Evolutionary conservation across 2,329 filamentous ascomycete genomes (phyloP).

Genomic region (Phoma herbarum): DNA sequence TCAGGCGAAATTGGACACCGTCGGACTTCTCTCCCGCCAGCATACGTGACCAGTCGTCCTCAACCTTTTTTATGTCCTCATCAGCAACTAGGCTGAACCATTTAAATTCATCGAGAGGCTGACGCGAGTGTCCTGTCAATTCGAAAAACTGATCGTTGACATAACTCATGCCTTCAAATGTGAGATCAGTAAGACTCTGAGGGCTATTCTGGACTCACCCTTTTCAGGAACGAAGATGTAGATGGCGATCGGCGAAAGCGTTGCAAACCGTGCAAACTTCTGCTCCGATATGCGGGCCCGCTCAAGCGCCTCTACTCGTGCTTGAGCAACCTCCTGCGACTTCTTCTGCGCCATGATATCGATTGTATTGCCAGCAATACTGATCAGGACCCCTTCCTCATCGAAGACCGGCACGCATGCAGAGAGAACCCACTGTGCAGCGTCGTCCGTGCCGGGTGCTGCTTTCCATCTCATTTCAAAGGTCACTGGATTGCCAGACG

Average conservation of each 20-base stretch:
- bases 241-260: constrained; percentile 39
- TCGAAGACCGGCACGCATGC: constrained; percentile 44
- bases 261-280: constrained; percentile 39
- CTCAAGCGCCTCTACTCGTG: constrained; percentile 39
- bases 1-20: constrained; percentile 36
- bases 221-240: constrained; percentile 35
- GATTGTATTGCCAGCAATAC: constrained; percentile 44
- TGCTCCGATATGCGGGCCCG: constrained; percentile 35
- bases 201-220: constrained; percentile 20
- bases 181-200: no score
- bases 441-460: constrained; percentile 22
- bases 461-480: constrained; percentile 50
- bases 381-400: constrained; percentile 36
- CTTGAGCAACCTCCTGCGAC: constrained; percentile 32
- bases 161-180: constrained; percentile 35
- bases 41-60: constrained; percentile 30
- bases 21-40: constrained; percentile 27
- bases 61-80: constrained; percentile 31
- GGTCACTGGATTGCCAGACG: constrained; percentile 37
- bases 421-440: constrained; percentile 41
- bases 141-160: constrained; percentile 44
- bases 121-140: constrained; percentile 31
- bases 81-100: constrained; percentile 34
- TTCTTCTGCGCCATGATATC: constrained; percentile 47
- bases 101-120: constrained; percentile 25